These are phyloP conservation scores for Russula olivacea DNA, from an alignment of 768 basidiomycete genomes.

Conservation along the genomic window DNA sequence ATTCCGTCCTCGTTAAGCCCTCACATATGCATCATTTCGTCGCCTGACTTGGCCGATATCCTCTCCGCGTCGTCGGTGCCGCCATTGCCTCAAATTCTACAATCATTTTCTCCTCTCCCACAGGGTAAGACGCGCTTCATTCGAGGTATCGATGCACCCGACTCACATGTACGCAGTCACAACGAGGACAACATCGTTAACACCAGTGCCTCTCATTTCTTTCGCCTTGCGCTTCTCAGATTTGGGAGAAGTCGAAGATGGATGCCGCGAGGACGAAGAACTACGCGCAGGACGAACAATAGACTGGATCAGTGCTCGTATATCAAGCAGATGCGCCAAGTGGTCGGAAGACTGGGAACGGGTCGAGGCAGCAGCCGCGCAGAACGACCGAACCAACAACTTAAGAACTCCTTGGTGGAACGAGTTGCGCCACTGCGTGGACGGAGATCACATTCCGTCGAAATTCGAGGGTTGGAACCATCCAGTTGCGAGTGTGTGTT, in stretches of 20 bases:
- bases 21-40: constrained; percentile 69
- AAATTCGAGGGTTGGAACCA: constrained; percentile 82
- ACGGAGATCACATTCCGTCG: constrained; percentile 70
- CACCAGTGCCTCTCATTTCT: constrained; percentile 62
- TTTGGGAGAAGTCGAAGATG: constrained; percentile 61
- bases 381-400: constrained; percentile 26
- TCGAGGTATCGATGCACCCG: constrained; percentile 9
- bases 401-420: constrained; percentile 81
- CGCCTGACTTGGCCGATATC: constrained; percentile 61
- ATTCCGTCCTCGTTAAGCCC: constrained; percentile 75
- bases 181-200: constrained; percentile 67
- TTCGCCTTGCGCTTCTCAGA: constrained; percentile 79
- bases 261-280: constrained; percentile 74
- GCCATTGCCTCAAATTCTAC: constrained; percentile 64
- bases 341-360: constrained; percentile 69
- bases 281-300: constrained; percentile 71
- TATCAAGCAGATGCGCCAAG: constrained; percentile 51
- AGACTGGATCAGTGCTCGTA: constrained; percentile 79
- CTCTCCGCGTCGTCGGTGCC: constrained; percentile 57
- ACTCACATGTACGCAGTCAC: constrained; percentile 47
- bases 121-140: constrained; percentile 46
- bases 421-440: constrained; percentile 67
- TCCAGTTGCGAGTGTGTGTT: constrained; percentile 63
- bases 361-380: constrained; percentile 32
- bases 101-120: constrained; percentile 79